phyloP scores from a whole-genome alignment of 108 stramenopile genomes.

The Cylindrotheca closterium region DNA sequence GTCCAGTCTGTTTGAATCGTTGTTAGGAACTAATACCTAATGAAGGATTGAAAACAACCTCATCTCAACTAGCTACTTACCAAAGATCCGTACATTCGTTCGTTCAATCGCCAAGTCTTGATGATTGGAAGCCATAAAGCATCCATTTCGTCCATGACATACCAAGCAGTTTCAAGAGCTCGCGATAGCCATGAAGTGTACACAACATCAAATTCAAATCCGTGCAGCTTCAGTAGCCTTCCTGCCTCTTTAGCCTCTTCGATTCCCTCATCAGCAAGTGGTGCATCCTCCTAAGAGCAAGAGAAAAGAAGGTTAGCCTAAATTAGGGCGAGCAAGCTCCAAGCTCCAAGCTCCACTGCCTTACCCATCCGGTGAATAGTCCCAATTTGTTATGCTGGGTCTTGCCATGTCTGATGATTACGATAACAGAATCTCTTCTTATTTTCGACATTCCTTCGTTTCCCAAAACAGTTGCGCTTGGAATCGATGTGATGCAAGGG shows the following conservation, averaged over 20 bases:
- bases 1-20: too few species aligned
- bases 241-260: constrained; percentile 89
- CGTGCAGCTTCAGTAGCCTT: constrained; percentile 69
- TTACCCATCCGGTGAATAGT: constrained; percentile 89
- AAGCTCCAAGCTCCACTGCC: not conserved
- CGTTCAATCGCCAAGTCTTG: constrained; percentile 93
- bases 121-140: constrained; percentile 88
- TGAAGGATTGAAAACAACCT: not conserved
- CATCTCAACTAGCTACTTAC: not conserved
- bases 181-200: constrained; percentile 97
- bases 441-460: constrained; percentile 34
- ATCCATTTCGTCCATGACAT: constrained; percentile 91
- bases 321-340: not conserved
- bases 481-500: constrained; percentile 56
- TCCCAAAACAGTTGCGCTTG: constrained; percentile 33
- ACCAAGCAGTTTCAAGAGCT: constrained; percentile 84
- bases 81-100: constrained; percentile 85
- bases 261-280: constrained; percentile 83
- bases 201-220: constrained; percentile 94
- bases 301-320: not conserved
- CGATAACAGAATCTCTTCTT: constrained; percentile 65
- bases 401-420: constrained; percentile 93
- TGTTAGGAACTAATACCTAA: not conserved
- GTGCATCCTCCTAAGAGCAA: constrained; percentile 65
- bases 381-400: constrained; percentile 93